Conservation (phyloP, 1,139 yeast species). For the Diutina siamensis region DNA sequence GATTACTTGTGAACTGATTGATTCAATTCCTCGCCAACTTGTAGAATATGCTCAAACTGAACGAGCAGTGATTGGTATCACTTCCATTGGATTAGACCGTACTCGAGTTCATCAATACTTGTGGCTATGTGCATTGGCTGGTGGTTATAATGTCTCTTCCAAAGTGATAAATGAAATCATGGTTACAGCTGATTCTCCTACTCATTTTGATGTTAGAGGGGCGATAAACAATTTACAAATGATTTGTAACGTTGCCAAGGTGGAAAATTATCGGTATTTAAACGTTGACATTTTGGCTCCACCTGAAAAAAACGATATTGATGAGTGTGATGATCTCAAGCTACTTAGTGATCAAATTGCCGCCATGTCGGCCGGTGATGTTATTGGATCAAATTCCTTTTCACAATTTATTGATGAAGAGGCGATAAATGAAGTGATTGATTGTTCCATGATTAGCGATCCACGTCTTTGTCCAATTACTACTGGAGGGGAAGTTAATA, state of each 20-base stretch:
- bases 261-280: not conserved
- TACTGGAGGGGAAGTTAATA: conserved; percentile 25
- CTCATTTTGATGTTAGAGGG: conserved; percentile 39
- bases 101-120: conserved; percentile 20
- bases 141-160: conserved; percentile 26
- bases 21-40: conserved; percentile 43
- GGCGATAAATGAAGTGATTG: conserved; percentile 7
- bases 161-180: conserved; percentile 24
- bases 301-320: no score
- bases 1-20: conserved; percentile 53
- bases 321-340: not conserved
- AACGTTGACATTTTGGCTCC: not conserved
- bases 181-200: conserved; percentile 5
- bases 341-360: conserved; percentile 7
- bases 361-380: conserved; percentile 16
- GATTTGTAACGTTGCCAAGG: conserved; percentile 20
- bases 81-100: conserved; percentile 9
- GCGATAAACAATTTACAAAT: conserved; percentile 47
- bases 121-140: conserved; percentile 29
- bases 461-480: conserved; percentile 14
- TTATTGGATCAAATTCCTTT: conserved; percentile 15
- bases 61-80: conserved; percentile 22
- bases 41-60: conserved; percentile 34
- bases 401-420: conserved; percentile 12
- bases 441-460: not conserved